Conservation (phyloP, 257 asterid genomes). For the Solanum virginianum region DNA sequence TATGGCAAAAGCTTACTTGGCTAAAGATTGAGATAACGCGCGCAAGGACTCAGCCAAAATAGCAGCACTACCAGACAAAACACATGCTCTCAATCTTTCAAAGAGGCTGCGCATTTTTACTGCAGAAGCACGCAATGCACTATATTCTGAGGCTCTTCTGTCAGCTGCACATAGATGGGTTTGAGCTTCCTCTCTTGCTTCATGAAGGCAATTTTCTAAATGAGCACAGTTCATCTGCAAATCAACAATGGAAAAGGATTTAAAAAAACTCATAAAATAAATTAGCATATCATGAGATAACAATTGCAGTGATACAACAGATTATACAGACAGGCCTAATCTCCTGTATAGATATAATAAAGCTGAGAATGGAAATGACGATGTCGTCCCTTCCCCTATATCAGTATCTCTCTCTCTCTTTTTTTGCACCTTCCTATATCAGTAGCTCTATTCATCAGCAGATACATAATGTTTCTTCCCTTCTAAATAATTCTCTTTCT, state of each 20-base stretch:
- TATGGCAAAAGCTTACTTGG: constrained; percentile 31
- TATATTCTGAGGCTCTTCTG: constrained; percentile 80
- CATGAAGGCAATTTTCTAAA: constrained; percentile 86
- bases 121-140: constrained; percentile 81
- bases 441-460: background rate
- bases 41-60: constrained; percentile 59
- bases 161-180: constrained; percentile 93
- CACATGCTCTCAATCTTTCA: constrained; percentile 70
- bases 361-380: background rate
- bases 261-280: background rate
- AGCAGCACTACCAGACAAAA: constrained; percentile 48
- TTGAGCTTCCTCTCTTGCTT: constrained; percentile 95
- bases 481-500: background rate
- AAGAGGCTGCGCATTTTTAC: constrained; percentile 73
- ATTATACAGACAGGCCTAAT: background rate
- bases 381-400: background rate
- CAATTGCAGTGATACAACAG: background rate
- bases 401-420: too few species aligned
- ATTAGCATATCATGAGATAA: background rate
- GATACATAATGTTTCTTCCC: background rate
- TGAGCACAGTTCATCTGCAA: constrained; percentile 95
- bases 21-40: constrained; percentile 57
- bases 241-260: background rate
- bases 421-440: background rate
- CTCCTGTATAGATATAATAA: background rate